Percentiles rank a stretch among this genome's conserved stretches.
phyloP scores from a whole-genome alignment of 495 filamentous ascomycete species.

The Cercophora scortea region DNA sequence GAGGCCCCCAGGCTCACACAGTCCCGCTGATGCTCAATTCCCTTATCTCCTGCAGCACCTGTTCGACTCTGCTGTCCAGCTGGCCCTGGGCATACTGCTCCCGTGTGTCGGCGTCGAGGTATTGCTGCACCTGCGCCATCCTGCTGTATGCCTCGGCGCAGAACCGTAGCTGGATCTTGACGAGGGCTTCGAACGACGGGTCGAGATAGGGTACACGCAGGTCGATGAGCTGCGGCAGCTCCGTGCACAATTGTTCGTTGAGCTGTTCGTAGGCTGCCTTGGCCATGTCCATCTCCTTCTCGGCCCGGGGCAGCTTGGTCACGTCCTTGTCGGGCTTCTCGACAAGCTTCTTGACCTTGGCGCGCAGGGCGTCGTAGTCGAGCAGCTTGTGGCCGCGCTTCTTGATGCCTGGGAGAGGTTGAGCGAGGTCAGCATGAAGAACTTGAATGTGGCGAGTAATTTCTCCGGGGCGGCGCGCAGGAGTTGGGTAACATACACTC shows the following conservation, averaged over 20 bases:
- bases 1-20: conserved; percentile 24
- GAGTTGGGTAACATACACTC: conserved; percentile 57
- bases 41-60: conserved; percentile 93
- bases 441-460: not conserved
- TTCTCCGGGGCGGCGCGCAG: not conserved
- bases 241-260: conserved; percentile 88
- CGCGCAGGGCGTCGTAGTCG: conserved; percentile 92
- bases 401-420: conserved; percentile 64
- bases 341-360: conserved; percentile 90
- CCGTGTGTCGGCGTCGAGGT: conserved; percentile 89
- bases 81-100: conserved; percentile 95
- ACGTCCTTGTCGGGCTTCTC: conserved; percentile 99
- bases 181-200: conserved; percentile 90
- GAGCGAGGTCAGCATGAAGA: not conserved
- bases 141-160: conserved; percentile 94
- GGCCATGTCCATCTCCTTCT: conserved; percentile 90
- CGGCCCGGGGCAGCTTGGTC: conserved; percentile 84
- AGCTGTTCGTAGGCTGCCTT: conserved; percentile 89
- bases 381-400: conserved; percentile 96
- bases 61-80: conserved; percentile 84
- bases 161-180: conserved; percentile 97
- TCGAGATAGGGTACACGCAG: conserved; percentile 94
- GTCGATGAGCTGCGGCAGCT: conserved; percentile 96
- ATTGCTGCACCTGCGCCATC: conserved; percentile 99
- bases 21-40: conserved; percentile 82